Evolutionary conservation across 805 yeast species (phyloP), one percentile per base, ranked within the genome.

Genomic region (Teunomyces lycoperdinae): DNA sequence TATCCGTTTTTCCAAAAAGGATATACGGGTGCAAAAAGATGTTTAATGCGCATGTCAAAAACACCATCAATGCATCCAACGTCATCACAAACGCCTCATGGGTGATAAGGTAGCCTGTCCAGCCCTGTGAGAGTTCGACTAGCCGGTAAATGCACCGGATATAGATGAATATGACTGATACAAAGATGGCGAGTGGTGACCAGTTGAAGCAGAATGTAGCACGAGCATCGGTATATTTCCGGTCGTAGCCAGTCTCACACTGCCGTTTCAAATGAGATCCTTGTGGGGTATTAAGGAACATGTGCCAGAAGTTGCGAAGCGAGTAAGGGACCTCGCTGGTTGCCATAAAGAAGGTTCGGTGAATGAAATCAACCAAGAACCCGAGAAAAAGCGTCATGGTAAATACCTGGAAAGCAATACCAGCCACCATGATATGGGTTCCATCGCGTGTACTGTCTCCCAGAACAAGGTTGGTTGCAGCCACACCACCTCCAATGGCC

Each of bases 401-500:
- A 4, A 77, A 64, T 4, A 88, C 91, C 67, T 90, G 96, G 58
- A 85, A 74, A 0, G 84, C 85, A 43, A 90, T 73, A 6, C 96
- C 96, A 2, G 78, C 91, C 42, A 88, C 78, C 84, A 89, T 86
- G 43, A 85, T 63, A 59, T 82, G 73, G 1, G 86, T 74, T n/a
- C 92, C 92, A 0, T 58, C 50, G 2, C 38, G 55, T 1, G 78
- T 58, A 35, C 60, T 57, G 10, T 67, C 60, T 36, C 59, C 58
- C 2, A 45, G 14, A 13, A 28, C 53, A 13, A 56, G 51, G 20
- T 39, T 42, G 7, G 27, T 17, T 4, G 86, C 83, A 2, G 89
- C 87, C 39, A 78, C 64, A 45, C 85, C 94, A 58, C 96, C 96
- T 40, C 96, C 96, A 8, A 69, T 75, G 3, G 83, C 91, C 66